Conservation (phyloP, 2,329 filamentous ascomycete genomes). For the Emergomyces orientalis region DNA sequence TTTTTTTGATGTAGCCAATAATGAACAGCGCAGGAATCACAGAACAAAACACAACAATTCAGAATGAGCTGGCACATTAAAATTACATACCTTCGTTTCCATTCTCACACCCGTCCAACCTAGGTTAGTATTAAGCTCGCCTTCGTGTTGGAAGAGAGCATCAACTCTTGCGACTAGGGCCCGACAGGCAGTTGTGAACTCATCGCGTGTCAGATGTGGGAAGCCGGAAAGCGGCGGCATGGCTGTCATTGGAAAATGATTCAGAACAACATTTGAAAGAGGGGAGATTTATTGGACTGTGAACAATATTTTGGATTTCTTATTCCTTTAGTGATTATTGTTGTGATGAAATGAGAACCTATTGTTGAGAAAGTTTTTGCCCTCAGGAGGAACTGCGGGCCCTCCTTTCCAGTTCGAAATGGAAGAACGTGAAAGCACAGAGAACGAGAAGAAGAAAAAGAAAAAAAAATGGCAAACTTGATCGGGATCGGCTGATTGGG, state of each 20-base stretch:
- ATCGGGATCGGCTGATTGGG: not conserved
- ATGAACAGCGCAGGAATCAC: not conserved
- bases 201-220: constrained; percentile 8
- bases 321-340: not conserved
- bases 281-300: not conserved
- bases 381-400: not conserved
- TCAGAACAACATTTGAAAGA: not conserved
- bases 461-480: not conserved
- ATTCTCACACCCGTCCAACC: constrained; percentile 8
- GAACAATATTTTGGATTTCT: not conserved
- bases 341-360: not conserved
- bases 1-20: not conserved
- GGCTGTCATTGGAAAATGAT: not conserved
- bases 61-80: not conserved
- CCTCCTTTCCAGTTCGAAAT: not conserved
- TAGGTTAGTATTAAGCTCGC: not conserved
- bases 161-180: constrained; percentile 1
- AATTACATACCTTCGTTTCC: constrained; percentile 3
- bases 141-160: not conserved
- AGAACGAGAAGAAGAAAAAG: not conserved
- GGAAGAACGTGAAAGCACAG: not conserved
- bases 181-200: constrained; percentile 9
- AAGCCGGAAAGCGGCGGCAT: constrained; percentile 1
- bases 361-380: not conserved
- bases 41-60: not conserved